These are phyloP conservation scores for Cucumis cinereus DNA, from an alignment of 306 rosid genomes.

Conservation along the genomic window DNA sequence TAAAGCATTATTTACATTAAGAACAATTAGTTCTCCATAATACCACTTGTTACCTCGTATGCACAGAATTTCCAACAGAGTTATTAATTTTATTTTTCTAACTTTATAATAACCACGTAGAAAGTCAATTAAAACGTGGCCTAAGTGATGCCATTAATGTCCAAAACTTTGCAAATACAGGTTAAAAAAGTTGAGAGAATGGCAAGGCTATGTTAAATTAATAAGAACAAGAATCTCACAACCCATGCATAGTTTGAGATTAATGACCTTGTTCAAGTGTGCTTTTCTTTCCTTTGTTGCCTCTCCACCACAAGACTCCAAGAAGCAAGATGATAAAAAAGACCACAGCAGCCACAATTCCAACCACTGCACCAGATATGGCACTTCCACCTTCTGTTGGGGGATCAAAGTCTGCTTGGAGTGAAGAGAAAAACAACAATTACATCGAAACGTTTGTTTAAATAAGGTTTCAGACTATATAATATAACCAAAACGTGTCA, in stretches of 20 bases:
- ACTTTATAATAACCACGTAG: too few relatives aligned
- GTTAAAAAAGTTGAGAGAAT: background rate
- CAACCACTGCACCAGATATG: conserved; percentile 16
- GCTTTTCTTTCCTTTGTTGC: conserved; percentile 7
- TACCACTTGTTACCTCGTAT: background rate
- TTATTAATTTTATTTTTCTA: background rate
- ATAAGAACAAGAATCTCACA: background rate
- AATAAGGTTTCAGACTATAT: background rate
- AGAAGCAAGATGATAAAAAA: conserved; percentile 10
- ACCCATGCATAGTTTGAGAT: background rate
- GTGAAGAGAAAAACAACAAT: background rate
- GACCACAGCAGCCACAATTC: conserved; percentile 18
- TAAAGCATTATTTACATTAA: background rate
- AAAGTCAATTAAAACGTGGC: too few relatives aligned
- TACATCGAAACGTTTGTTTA: background rate
- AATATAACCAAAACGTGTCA: background rate
- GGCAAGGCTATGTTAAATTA: background rate
- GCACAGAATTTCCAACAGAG: background rate
- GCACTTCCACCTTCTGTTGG: conserved; percentile 4
- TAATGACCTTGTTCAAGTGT: conserved; percentile 25
- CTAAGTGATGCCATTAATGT: background rate
- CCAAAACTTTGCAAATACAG: background rate
- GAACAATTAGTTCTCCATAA: background rate
- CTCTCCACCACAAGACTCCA: conserved; percentile 21
- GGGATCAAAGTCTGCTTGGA: conserved; percentile 11